phyloP scores from a whole-genome alignment of 2,329 filamentous ascomycete species.

The Pyricularia sp. region DNA sequence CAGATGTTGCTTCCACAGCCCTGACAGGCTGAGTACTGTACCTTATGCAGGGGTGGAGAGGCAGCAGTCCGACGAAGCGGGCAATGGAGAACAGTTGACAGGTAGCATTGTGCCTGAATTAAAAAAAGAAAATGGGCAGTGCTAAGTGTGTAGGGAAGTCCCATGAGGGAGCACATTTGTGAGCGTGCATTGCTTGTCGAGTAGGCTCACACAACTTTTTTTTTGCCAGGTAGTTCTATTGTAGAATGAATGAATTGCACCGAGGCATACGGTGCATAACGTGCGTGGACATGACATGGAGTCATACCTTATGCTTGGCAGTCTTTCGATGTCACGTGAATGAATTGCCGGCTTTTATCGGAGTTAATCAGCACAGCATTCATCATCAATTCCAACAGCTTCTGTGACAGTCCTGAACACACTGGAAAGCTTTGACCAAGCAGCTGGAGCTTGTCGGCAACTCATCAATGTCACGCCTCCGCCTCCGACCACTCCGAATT shows the following conservation, averaged over 20 bases:
- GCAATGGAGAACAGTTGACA: no score
- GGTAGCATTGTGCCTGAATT: background rate
- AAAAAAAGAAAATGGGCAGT: background rate
- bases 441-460: background rate
- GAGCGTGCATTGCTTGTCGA: no score
- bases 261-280: background rate
- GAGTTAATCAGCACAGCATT: background rate
- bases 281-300: background rate
- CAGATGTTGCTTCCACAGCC: background rate
- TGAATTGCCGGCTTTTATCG: conserved; percentile 1
- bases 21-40: background rate
- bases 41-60: background rate
- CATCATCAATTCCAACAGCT: conserved; percentile 1
- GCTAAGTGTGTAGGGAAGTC: background rate
- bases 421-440: conserved; percentile 3
- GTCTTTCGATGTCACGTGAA: background rate
- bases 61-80: no score
- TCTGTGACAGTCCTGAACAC: background rate
- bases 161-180: no score
- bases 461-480: background rate
- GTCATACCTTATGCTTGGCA: background rate
- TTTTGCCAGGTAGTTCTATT: no score
- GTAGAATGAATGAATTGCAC: background rate
- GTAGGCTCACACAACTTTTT: no score
- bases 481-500: background rate